These are phyloP conservation scores for Calocera viscosa DNA, from an alignment of 768 basidiomycete species.

Conservation along the genomic window DNA sequence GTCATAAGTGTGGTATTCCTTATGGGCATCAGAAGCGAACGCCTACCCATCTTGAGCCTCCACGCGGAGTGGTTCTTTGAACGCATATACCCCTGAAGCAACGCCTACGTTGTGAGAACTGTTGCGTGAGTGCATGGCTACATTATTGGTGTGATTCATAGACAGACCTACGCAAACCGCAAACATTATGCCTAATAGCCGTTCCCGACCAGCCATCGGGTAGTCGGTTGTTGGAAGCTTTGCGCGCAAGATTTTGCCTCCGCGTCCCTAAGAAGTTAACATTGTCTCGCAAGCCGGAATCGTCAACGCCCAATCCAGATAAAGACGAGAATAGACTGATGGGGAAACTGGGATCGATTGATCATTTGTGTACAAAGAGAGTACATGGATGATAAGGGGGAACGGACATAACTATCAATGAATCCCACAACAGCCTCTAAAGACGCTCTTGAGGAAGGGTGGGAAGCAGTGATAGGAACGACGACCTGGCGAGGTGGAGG, in stretches of 20 bases:
- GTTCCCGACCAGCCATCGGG: neutral
- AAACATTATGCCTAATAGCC: neutral
- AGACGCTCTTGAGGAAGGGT: neutral
- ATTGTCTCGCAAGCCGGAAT: neutral
- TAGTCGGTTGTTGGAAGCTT: neutral
- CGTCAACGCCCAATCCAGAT: too few species aligned
- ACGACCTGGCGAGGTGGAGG: neutral
- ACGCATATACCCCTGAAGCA: slow-evolving; percentile 53
- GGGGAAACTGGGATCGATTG: too few species aligned
- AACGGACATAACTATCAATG: neutral
- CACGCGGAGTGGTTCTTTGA: slow-evolving; percentile 37
- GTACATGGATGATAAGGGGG: neutral
- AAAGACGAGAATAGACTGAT: too few species aligned
- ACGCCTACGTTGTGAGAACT: slow-evolving; percentile 32
- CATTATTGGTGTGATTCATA: neutral
- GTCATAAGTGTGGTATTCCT: too few species aligned
- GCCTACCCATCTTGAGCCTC: neutral
- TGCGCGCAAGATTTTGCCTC: neutral
- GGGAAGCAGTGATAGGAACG: neutral
- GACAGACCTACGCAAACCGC: neutral
- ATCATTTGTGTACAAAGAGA: too few species aligned
- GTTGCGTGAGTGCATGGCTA: neutral
- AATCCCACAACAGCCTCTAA: neutral
- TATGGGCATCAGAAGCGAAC: neutral
- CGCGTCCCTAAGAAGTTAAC: neutral